Evolutionary conservation across 257 asterid genomes (phyloP).

Genomic region (Solanum stenotomum): DNA sequence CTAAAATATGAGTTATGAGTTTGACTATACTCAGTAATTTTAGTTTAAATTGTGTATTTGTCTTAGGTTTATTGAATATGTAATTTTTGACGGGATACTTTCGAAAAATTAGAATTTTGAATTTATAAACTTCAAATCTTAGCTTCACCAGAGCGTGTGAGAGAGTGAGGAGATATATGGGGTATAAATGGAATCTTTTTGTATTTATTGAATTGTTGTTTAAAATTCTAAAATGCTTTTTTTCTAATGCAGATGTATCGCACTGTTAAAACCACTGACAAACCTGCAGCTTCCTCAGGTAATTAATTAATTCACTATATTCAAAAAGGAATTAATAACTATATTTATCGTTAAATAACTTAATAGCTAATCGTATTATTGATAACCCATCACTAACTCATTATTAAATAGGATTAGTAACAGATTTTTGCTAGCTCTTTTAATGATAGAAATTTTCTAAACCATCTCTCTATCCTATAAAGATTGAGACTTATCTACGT

Average conservation of each 20-base stretch:
- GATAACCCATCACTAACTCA: background rate
- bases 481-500: no score
- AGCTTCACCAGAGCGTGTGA: background rate
- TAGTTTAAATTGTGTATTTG: background rate
- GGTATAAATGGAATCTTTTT: background rate
- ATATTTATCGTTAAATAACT: background rate
- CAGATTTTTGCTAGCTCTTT: background rate
- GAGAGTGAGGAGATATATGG: background rate
- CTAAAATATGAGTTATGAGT: background rate
- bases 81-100: background rate
- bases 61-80: background rate
- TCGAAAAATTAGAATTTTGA: background rate
- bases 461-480: background rate
- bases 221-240: conserved; percentile 1
- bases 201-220: background rate
- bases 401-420: background rate
- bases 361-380: background rate
- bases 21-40: background rate
- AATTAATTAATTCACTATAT: background rate
- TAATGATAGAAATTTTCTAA: background rate
- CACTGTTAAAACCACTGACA: conserved; percentile 77
- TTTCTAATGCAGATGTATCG: conserved; percentile 82
- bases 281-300: conserved; percentile 72
- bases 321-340: background rate
- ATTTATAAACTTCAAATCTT: background rate